Percentiles rank a stretch among this genome's conserved stretches.
Conservation (phyloP, 1,139 yeast genomes). For the Magnusiomyces tetraspermus region DNA sequence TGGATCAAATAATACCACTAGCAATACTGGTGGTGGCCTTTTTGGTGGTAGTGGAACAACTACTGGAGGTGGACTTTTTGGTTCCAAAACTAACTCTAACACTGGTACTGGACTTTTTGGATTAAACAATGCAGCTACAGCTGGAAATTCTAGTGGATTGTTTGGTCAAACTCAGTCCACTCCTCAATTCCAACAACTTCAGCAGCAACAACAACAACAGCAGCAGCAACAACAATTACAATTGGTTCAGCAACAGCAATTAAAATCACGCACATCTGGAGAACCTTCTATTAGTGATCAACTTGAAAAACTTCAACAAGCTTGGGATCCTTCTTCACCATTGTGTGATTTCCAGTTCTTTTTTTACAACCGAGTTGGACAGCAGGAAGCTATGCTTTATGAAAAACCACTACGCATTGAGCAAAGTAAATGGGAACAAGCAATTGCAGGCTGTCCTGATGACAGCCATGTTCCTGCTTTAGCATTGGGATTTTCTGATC, state of each 20-base stretch:
- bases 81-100: slow-evolving; percentile 3
- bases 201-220: slow-evolving; percentile 4
- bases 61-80: neutral
- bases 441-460: slow-evolving; percentile 68
- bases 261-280: slow-evolving; percentile 15
- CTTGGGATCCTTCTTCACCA: slow-evolving; percentile 83
- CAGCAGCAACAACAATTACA: slow-evolving; percentile 3
- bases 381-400: slow-evolving; percentile 54
- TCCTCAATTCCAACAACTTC: neutral
- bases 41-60: neutral
- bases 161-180: slow-evolving; percentile 1
- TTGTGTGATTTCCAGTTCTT: slow-evolving; percentile 74
- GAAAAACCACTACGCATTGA: slow-evolving; percentile 68
- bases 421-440: slow-evolving; percentile 92
- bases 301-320: slow-evolving; percentile 65
- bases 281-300: slow-evolving; percentile 80
- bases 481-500: slow-evolving; percentile 75
- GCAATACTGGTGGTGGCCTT: slow-evolving; percentile 2
- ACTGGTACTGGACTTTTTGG: slow-evolving; percentile 8
- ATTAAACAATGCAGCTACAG: neutral
- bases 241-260: slow-evolving; percentile 9
- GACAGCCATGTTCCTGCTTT: slow-evolving; percentile 57
- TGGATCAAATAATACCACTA: slow-evolving; percentile 21
- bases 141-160: neutral
- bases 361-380: slow-evolving; percentile 71